These are phyloP conservation scores for Ricinus communis DNA, from an alignment of 345 rosid genomes.

Conservation along the genomic window DNA sequence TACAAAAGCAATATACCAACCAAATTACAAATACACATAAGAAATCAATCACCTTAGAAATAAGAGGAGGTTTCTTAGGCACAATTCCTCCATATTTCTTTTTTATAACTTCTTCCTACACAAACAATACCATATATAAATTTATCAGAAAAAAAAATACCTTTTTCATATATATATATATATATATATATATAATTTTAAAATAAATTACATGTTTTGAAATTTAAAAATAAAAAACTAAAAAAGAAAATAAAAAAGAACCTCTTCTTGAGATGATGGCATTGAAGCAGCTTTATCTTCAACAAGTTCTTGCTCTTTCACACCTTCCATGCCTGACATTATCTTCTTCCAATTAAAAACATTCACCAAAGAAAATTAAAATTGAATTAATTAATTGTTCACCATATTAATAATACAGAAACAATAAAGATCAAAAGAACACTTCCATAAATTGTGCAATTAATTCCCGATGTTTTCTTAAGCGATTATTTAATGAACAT, in stretches of 20 bases:
- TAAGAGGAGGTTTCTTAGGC: conserved; percentile 99
- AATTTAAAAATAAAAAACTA: not conserved
- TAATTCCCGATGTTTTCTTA: too few species aligned
- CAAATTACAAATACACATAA: not conserved
- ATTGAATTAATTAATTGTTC: not conserved
- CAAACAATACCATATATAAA: too few species aligned
- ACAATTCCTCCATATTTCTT: conserved; percentile 92
- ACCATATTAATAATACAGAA: not conserved
- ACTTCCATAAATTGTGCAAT: too few species aligned
- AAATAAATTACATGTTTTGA: not conserved
- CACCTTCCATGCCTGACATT: conserved; percentile 53
- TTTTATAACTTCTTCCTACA: conserved; percentile 72
- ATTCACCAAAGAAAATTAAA: not conserved
- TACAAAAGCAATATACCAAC: not conserved
- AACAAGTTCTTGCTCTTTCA: conserved; percentile 44
- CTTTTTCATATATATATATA: too few species aligned
- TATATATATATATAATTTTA: not conserved
- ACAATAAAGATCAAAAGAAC: too few species aligned
- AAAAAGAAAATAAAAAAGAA: conserved; percentile 17
- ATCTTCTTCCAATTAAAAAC: not conserved
- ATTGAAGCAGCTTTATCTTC: conserved; percentile 32
- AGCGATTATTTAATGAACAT: too few species aligned
- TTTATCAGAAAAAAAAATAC: too few species aligned
- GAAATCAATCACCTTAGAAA: conserved; percentile 66
- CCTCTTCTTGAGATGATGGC: conserved; percentile 75